phyloP scores from a whole-genome alignment of 371 early-diverging fungal species.

The Mucor piriformis region DNA sequence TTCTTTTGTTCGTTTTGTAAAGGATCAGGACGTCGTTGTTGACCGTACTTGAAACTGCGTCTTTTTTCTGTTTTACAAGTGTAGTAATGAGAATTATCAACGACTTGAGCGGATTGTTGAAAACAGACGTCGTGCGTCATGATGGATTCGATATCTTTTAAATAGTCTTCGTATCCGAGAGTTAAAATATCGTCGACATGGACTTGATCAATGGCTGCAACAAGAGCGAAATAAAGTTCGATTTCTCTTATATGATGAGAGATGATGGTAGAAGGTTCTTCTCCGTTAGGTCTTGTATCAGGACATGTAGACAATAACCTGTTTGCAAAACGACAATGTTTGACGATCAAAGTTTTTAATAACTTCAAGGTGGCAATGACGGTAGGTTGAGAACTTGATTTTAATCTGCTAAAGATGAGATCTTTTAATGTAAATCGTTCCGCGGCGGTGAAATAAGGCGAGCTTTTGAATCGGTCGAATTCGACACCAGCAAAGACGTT shows the following conservation, averaged over 20 bases:
- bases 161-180: constrained; percentile 76
- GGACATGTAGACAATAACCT: constrained; percentile 69
- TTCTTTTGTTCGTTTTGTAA: constrained; percentile 15
- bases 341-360: constrained; percentile 73
- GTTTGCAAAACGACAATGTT: constrained; percentile 78
- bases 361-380: constrained; percentile 85
- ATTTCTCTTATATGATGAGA: constrained; percentile 71
- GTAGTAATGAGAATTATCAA: constrained; percentile 25
- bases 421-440: constrained; percentile 72
- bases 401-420: constrained; percentile 76
- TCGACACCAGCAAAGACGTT: not conserved
- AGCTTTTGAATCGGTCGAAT: not conserved
- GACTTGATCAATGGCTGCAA: constrained; percentile 58
- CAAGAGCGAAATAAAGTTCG: constrained; percentile 71
- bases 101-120: constrained; percentile 42
- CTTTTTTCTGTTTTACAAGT: constrained; percentile 41
- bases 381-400: constrained; percentile 71
- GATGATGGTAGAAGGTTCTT: constrained; percentile 42
- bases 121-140: constrained; percentile 68
- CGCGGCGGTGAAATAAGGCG: constrained; percentile 20
- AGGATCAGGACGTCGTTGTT: constrained; percentile 34
- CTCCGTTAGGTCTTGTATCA: constrained; percentile 31
- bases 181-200: constrained; percentile 57
- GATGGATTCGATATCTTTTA: constrained; percentile 72
- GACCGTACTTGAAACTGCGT: constrained; percentile 66